Evolutionary conservation across 768 basidiomycete species (phyloP).

Genomic region (Asterophora lycoperdoides): DNA sequence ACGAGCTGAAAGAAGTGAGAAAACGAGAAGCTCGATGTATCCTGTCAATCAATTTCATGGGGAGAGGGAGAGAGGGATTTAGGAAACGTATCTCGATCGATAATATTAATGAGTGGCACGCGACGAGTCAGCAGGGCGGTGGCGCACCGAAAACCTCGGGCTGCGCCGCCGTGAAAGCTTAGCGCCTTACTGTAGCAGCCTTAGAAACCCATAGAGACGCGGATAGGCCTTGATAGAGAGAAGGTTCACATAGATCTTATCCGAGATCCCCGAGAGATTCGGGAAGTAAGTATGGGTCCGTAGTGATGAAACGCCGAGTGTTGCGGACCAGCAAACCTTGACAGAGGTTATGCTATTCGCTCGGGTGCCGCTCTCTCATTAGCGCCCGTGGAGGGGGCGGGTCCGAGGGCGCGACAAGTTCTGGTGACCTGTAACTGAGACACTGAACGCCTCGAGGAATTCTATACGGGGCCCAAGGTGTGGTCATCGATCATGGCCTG

Average conservation of each 20-base stretch:
- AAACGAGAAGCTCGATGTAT: too few relatives aligned
- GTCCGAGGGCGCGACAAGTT: too few relatives aligned
- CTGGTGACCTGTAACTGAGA: too few relatives aligned
- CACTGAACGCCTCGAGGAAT: too few relatives aligned
- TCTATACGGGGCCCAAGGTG: too few relatives aligned
- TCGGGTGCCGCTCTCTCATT: too few relatives aligned
- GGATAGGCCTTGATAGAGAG: slow-evolving; percentile 1
- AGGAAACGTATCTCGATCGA: neutral
- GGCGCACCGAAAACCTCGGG: slow-evolving; percentile 15
- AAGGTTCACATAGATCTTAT: neutral
- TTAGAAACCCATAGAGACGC: neutral
- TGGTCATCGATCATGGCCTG: neutral
- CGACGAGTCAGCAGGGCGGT: slow-evolving; percentile 1
- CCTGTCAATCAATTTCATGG: neutral
- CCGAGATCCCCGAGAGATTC: neutral
- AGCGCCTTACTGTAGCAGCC: slow-evolving; percentile 1
- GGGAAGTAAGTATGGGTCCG: too few relatives aligned
- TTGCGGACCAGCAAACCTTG: neutral
- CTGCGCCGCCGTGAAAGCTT: neutral
- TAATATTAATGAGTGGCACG: too few relatives aligned
- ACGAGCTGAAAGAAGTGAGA: too few relatives aligned
- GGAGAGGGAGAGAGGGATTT: neutral
- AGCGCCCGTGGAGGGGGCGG: too few relatives aligned
- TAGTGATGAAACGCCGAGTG: neutral
- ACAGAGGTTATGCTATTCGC: too few relatives aligned